Conservation (phyloP, 805 yeast species). For the Metschnikowia henanensis region DNA sequence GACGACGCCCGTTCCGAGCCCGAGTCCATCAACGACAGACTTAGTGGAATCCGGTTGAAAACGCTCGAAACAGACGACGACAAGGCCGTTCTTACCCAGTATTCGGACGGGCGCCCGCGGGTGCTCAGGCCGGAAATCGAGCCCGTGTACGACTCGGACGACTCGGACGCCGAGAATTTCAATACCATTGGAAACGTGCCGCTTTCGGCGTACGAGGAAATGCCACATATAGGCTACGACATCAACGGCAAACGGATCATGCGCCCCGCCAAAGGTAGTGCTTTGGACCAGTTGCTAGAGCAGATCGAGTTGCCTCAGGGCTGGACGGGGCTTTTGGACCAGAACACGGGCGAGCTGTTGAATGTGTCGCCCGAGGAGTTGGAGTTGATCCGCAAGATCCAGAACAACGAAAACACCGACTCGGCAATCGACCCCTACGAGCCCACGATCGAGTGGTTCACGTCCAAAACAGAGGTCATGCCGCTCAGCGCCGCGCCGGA, state of each 20-base stretch:
- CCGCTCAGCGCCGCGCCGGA: slow-evolving; percentile 94
- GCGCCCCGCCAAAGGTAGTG: slow-evolving; percentile 98
- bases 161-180: slow-evolving; percentile 73
- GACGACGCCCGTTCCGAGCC: slow-evolving; percentile 50
- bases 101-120: slow-evolving; percentile 80
- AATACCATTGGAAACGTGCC: slow-evolving; percentile 96
- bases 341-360: slow-evolving; percentile 80
- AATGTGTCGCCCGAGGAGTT: slow-evolving; percentile 85
- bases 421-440: slow-evolving; percentile 84
- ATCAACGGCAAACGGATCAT: slow-evolving; percentile 97
- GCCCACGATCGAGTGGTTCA: slow-evolving; percentile 95
- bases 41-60: slow-evolving; percentile 54
- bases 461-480: slow-evolving; percentile 79
- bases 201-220: slow-evolving; percentile 88
- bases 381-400: slow-evolving; percentile 83
- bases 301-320: slow-evolving; percentile 95
- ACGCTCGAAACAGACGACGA: slow-evolving; percentile 45
- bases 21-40: slow-evolving; percentile 52
- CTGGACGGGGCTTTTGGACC: slow-evolving; percentile 96
- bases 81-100: slow-evolving; percentile 44
- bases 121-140: slow-evolving; percentile 84
- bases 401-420: slow-evolving; percentile 80
- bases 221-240: slow-evolving; percentile 96
- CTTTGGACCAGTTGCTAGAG: slow-evolving; percentile 86
- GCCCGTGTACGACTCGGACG: slow-evolving; percentile 95